Evolutionary conservation across 2,329 filamentous ascomycete genomes (phyloP), one percentile per base, ranked within the genome.

Genomic region (Kalmusia sp.): DNA sequence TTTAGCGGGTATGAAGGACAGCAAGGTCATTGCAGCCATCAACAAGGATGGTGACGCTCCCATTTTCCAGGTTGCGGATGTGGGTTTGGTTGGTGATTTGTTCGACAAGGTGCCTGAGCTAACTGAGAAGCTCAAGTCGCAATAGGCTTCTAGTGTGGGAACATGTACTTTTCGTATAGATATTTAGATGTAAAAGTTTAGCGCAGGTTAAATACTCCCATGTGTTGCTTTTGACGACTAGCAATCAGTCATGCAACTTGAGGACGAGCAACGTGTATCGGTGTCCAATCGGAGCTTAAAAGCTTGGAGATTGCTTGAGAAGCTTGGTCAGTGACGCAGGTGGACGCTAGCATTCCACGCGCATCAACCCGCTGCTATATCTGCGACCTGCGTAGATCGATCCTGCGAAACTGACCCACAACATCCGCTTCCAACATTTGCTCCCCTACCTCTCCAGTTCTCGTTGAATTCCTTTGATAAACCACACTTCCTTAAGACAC

Each of bases 1-100:
- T 82, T 78, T 99, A 77, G 95, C 95, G 27, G 95, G 95, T 72
- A 99, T 99, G 95, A 99, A 99, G 84, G 95, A 99, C 73, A 97
- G 92, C 82, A 99, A 99, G 82, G 95, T 99, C 54, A 99, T 99
- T 79, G 95, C 93, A 19, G 92, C 92, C 12, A 98, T 99, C 72
- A 99, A 99, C 83, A 99, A 99, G 81, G 95, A 99, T 71, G 82
- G 87, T 4, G 95, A 99, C 76, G 95, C 95, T 52, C 95, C 95
- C 25, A 99, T 99, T 66, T 99, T 99, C 83, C 95, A 99, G 78
- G 87, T 99, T 54, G 95, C 95, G 4, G 95, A 99, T 77, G 92
- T 98, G 49, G 95, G 95, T 11, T 80, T 99, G 47, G 93, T 99
- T 4, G 93, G 93, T 34, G 95, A 99, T 80, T 78, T 99, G 66